phyloP scores from a whole-genome alignment of 495 filamentous ascomycete genomes.

The Acidiella bohemica region DNA sequence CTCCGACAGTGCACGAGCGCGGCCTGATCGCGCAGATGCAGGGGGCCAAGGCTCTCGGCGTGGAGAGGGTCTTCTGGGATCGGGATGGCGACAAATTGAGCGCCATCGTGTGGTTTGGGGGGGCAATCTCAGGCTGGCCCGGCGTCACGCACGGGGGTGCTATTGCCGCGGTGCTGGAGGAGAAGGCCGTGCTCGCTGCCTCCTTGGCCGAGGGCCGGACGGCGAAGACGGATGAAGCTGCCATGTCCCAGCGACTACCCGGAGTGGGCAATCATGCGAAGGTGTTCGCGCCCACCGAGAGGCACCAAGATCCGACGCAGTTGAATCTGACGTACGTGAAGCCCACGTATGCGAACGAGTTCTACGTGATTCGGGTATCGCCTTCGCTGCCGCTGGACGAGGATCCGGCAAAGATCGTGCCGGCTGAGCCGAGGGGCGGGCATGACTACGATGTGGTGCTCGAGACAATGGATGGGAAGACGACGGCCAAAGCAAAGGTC shows the following conservation, averaged over 20 bases:
- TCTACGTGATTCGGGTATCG: constrained; percentile 49
- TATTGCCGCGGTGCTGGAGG: constrained; percentile 59
- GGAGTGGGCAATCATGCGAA: constrained; percentile 18
- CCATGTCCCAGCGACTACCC: constrained; percentile 17
- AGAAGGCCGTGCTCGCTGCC: constrained; percentile 44
- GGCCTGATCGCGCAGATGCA: constrained; percentile 13
- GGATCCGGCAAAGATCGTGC: constrained; percentile 17
- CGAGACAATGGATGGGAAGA: constrained; percentile 41
- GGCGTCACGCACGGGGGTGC: constrained; percentile 62
- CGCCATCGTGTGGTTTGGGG: constrained; percentile 51
- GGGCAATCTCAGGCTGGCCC: constrained; percentile 56
- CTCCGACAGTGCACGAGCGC: not conserved
- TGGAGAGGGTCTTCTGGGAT: constrained; percentile 37
- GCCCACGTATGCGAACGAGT: constrained; percentile 43
- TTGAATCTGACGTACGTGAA: constrained; percentile 50
- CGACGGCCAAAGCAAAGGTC: constrained; percentile 38
- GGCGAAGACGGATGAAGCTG: constrained; percentile 3
- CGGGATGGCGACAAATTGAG: constrained; percentile 34
- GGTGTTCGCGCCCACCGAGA: constrained; percentile 27
- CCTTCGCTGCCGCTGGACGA: constrained; percentile 25
- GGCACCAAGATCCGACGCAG: constrained; percentile 21
- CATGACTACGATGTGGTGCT: constrained; percentile 33
- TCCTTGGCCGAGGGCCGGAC: constrained; percentile 1
- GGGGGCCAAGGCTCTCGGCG: constrained; percentile 23
- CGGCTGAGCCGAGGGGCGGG: constrained; percentile 5